Evolutionary conservation across 345 rosid species (phyloP).

Genomic region (Carallia pectinifolia): DNA sequence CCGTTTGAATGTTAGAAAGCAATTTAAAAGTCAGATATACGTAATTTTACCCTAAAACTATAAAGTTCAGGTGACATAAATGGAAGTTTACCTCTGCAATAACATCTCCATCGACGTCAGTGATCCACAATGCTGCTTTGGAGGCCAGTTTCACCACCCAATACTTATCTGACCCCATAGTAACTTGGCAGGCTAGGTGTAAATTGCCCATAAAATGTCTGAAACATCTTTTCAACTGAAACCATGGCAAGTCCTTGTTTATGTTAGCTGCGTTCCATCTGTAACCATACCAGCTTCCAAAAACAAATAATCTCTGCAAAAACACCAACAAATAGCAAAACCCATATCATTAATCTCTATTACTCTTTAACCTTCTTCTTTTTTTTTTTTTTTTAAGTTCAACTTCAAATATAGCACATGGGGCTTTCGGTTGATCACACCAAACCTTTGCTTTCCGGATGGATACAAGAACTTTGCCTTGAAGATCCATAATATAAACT

Average conservation of each 20-base stretch:
- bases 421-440: not conserved
- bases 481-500: constrained; percentile 46
- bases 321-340: not conserved
- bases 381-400: not conserved
- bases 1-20: too few relatives aligned
- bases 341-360: too few relatives aligned
- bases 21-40: too few relatives aligned
- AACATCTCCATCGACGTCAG: constrained; percentile 19
- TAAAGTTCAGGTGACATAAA: too few relatives aligned
- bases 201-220: constrained; percentile 19
- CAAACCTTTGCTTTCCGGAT: constrained; percentile 33
- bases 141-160: constrained; percentile 22
- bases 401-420: not conserved
- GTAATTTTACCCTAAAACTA: too few relatives aligned
- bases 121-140: constrained; percentile 32
- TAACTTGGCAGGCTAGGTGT: constrained; percentile 23
- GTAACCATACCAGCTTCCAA: constrained; percentile 42
- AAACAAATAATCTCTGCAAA: constrained; percentile 25
- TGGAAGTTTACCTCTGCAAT: constrained; percentile 38
- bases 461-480: constrained; percentile 42
- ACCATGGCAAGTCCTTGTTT: constrained; percentile 31
- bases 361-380: not conserved
- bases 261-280: not conserved
- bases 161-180: constrained; percentile 15
- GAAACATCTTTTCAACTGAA: constrained; percentile 29